Conservation (phyloP, 140 eudicot genomes). For the Anethum foeniculum region DNA sequence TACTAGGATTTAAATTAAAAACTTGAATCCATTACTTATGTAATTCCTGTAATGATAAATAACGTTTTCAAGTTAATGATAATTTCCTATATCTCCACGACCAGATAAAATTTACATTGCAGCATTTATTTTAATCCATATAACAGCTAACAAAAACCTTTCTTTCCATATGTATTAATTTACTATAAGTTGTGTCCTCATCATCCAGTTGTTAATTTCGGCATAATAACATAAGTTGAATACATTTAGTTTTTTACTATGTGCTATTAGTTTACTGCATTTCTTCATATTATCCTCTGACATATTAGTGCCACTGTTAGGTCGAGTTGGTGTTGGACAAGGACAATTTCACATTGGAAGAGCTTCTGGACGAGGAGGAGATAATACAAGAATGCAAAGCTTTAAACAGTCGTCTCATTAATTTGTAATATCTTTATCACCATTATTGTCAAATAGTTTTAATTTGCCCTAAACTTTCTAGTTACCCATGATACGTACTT, state of each 20-base stretch:
- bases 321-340: conserved; percentile 80
- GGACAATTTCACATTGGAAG: conserved; percentile 84
- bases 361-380: conserved; percentile 96
- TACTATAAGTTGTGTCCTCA: background rate
- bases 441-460: background rate
- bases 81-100: too few species aligned
- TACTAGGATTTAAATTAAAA: background rate
- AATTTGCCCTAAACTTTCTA: background rate
- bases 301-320: conserved; percentile 25
- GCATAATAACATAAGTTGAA: background rate
- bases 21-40: background rate
- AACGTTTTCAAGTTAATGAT: background rate
- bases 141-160: background rate
- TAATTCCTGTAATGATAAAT: background rate
- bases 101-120: background rate
- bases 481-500: background rate
- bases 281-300: conserved; percentile 6
- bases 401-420: conserved; percentile 83
- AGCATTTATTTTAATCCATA: background rate
- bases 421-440: conserved; percentile 49
- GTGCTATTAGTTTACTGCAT: background rate
- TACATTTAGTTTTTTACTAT: background rate
- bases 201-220: background rate
- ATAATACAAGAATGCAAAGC: conserved; percentile 99
- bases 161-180: background rate